Base-by-base conservation (phyloP, 768 basidiomycete species). In the Fomitopsis pulvina region DNA sequence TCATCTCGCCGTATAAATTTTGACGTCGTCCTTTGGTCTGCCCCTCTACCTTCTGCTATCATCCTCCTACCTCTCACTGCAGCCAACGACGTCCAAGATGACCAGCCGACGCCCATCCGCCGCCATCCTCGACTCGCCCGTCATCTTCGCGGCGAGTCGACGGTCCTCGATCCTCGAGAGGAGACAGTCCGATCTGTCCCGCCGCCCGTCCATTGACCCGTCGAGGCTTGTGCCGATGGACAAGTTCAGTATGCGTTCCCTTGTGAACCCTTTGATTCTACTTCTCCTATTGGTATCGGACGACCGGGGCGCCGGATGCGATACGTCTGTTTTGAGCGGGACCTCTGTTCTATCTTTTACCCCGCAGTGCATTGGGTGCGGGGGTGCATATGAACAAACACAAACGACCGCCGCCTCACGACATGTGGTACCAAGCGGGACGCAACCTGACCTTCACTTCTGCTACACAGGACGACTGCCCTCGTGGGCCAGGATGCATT, bases 171-270 rank as follows among this genome's bases (percentile, higher is more conserved):
- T 49, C 24, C 52, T 60, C 52, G 59, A 60, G 21, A 48, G 59
- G 45, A 45, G 59, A 45, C 57, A 55, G 52, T 56, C 59, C 24
- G 47, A 48, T 34, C 27, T 48, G 30, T 52, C 72, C 24, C 76
- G 87, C 53, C 75, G 83, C 39, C 71, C 75, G 0, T 88, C 87
- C 48, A 90, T 90, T 61, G 87, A 90, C 64, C 87, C 87, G 48
- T 78, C 78, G 58, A 77, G 76, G 67, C 78, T 90, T 52, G 57
- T 88, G 51, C 85, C 81, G 29, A 90, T 90, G 84, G 81, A 87
- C 75, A 88, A 80, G 87, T 87, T 40, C 26, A 50, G 32, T 41
- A 26, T 51, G 30, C 3, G 34, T 45, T 41, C 21, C 20, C 8
- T 41, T 21, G 41, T 22, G 9, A 20, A 22, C 25, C 41, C 41